A percentile compares a stretch with the other conserved stretches of the same genome.
Evolutionary conservation across 176 grass and related monocot species (phyloP).

Genomic region (Neostapfia colusana): DNA sequence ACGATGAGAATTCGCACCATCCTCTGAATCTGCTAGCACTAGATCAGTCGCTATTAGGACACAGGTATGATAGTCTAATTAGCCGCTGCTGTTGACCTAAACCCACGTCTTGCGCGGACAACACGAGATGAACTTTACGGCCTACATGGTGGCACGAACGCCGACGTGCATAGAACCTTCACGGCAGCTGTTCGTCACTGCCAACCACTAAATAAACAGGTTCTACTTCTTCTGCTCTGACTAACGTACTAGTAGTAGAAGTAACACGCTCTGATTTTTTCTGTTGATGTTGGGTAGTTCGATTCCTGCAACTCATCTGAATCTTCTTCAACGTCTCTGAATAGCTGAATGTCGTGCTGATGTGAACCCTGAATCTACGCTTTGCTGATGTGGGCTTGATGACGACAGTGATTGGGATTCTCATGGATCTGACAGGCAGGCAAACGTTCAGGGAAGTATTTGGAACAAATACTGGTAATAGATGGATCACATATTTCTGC

Average conservation of each 20-base stretch:
- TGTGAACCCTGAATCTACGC: background rate
- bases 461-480: background rate
- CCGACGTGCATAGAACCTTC: conserved; percentile 25
- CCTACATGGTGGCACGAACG: background rate
- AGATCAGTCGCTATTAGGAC: background rate
- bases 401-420: background rate
- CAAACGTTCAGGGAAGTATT: background rate
- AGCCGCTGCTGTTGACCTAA: conserved; percentile 10
- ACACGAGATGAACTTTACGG: background rate
- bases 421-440: too few species aligned
- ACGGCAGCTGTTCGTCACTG: background rate
- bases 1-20: too few species aligned
- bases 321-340: background rate
- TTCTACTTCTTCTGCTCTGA: background rate
- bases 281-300: background rate
- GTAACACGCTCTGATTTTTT: background rate
- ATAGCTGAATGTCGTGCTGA: background rate
- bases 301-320: background rate
- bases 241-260: background rate
- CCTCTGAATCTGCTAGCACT: background rate
- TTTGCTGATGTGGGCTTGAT: background rate
- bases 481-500: background rate
- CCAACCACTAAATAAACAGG: background rate
- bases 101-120: conserved; percentile 39
- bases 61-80: background rate